phyloP scores from a whole-genome alignment of 805 yeast species.

The Metschnikowia cerradonensis region DNA sequence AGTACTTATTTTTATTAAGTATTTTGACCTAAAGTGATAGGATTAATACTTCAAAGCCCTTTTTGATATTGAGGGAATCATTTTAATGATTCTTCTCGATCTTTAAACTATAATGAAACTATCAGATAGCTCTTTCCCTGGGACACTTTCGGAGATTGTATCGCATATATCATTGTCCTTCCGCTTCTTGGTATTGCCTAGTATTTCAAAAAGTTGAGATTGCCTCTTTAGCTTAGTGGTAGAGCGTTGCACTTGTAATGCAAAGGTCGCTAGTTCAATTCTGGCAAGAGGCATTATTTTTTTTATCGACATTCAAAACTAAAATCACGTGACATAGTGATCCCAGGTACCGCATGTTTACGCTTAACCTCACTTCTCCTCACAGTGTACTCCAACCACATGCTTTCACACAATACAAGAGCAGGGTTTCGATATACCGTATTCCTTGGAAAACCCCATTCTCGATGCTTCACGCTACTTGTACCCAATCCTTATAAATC shows the following conservation, averaged over 20 bases:
- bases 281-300: conserved; percentile 31
- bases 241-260: conserved; percentile 99
- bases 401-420: conserved; percentile 1
- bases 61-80: no score
- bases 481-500: conserved; percentile 4
- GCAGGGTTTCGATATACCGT: not conserved
- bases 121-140: no score
- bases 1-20: no score
- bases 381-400: not conserved
- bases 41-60: no score
- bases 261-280: conserved; percentile 78
- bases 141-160: no score
- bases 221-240: conserved; percentile 98
- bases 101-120: no score
- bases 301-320: not conserved
- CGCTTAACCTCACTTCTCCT: not conserved
- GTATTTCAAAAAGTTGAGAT: not conserved
- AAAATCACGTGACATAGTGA: not conserved
- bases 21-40: no score
- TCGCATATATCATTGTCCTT: no score
- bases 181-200: no score
- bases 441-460: not conserved
- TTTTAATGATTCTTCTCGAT: no score
- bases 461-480: not conserved
- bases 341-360: not conserved